A percentile compares a stretch with the other conserved stretches of the same genome.
phyloP scores from a whole-genome alignment of 1,284 basidiomycete species.

The Sphagnurus paluster region DNA sequence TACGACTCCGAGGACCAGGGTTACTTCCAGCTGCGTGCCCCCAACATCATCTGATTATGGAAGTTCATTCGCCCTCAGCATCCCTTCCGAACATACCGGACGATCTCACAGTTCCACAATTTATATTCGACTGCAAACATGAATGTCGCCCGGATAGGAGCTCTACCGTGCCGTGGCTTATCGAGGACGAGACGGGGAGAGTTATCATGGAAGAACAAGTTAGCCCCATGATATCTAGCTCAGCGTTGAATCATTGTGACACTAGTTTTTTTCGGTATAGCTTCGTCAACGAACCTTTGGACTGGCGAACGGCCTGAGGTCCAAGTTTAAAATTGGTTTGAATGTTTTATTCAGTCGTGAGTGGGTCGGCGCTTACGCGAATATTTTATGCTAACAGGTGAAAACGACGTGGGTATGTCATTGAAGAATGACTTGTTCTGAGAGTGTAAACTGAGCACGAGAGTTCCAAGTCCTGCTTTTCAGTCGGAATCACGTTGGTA shows the following conservation, averaged over 20 bases:
- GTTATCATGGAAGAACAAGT: constrained; percentile 48
- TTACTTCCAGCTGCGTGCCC: not conserved
- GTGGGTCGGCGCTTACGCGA: too few relatives aligned
- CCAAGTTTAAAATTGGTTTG: constrained; percentile 48
- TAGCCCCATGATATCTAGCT: constrained; percentile 20
- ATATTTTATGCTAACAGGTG: constrained; percentile 36
- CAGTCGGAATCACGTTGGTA: constrained; percentile 70
- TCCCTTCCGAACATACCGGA: constrained; percentile 59
- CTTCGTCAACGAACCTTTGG: constrained; percentile 54
- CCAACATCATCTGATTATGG: constrained; percentile 20
- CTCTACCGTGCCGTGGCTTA: constrained; percentile 52
- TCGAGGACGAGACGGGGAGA: constrained; percentile 60
- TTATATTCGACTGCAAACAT: constrained; percentile 60
- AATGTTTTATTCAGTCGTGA: too few relatives aligned
- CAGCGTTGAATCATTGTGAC: too few relatives aligned
- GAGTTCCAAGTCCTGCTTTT: constrained; percentile 58
- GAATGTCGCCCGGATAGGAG: constrained; percentile 43
- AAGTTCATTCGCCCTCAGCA: constrained; percentile 29
- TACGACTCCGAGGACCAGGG: too few relatives aligned
- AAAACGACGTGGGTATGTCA: constrained; percentile 56
- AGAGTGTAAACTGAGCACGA: not conserved
- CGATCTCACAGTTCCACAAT: constrained; percentile 66
- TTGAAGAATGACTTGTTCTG: not conserved
- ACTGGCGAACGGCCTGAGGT: constrained; percentile 55
- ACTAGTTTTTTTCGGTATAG: too few relatives aligned